Percentiles rank a stretch among this genome's conserved stretches.
Evolutionary conservation across 495 filamentous ascomycete species (phyloP).

Genomic region (Tuber aestivum): DNA sequence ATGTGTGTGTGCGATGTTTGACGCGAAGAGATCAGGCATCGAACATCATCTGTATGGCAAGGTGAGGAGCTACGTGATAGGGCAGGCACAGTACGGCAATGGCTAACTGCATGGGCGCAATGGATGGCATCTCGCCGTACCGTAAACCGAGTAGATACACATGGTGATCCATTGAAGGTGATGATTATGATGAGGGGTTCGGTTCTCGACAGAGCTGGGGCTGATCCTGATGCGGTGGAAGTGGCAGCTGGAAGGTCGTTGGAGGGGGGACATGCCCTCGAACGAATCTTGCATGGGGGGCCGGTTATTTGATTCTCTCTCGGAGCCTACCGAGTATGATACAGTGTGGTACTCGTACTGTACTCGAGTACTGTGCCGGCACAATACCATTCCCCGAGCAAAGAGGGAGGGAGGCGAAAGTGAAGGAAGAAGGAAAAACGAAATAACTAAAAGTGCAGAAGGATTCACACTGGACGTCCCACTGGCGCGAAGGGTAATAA

Average conservation of each 20-base stretch:
- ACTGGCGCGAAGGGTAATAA: neutral
- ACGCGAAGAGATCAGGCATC: constrained; percentile 6
- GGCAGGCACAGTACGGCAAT: neutral
- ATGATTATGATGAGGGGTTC: constrained; percentile 2
- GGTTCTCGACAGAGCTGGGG: neutral
- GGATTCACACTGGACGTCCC: neutral
- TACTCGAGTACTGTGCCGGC: too few species aligned
- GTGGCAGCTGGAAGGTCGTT: neutral
- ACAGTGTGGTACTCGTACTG: too few species aligned
- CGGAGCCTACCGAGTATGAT: too few species aligned
- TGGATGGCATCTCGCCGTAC: constrained; percentile 1
- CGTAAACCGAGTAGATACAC: constrained; percentile 2
- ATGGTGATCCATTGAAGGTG: neutral
- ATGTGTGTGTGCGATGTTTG: neutral
- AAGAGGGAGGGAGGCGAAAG: neutral
- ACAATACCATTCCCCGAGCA: too few species aligned
- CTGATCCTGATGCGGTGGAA: neutral
- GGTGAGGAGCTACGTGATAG: neutral
- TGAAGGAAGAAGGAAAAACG: neutral
- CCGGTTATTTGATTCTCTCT: neutral
- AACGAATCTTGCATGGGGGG: neutral
- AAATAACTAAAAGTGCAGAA: constrained; percentile 3
- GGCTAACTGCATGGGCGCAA: constrained; percentile 3
- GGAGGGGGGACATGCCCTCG: neutral
- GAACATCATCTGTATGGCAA: neutral